Percentiles rank a stretch among this genome's conserved stretches.
Evolutionary conservation across 345 rosid species (phyloP).

Genomic region (Populus ilicifolia): DNA sequence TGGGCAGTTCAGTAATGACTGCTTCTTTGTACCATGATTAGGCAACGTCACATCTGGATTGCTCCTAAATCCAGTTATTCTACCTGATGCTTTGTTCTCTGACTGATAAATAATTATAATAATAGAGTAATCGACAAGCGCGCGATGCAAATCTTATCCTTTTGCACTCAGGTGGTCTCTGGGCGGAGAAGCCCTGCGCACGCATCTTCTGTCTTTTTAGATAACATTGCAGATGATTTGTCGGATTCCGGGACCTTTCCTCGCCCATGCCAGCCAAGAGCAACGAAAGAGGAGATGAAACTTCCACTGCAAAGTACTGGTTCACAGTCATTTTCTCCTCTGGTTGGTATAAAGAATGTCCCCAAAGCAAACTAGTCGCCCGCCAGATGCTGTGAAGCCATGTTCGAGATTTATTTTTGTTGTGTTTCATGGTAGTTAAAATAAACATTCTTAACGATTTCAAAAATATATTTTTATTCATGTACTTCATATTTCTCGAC

Average conservation of each 20-base stretch:
- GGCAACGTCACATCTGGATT: neutral
- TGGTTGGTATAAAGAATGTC: neutral
- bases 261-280: neutral
- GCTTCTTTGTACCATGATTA: neutral
- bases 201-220: too few relatives aligned
- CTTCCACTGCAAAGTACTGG: neutral
- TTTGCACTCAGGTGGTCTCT: neutral
- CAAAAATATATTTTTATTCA: too few relatives aligned
- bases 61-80: neutral
- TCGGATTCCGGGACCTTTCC: neutral
- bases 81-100: neutral
- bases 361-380: neutral
- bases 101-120: too few relatives aligned
- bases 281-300: conserved; percentile 9
- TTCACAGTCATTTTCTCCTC: neutral
- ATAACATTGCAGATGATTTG: too few relatives aligned
- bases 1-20: neutral
- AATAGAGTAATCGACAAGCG: neutral
- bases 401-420: too few relatives aligned
- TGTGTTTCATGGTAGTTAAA: too few relatives aligned
- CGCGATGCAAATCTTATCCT: neutral
- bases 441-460: too few relatives aligned
- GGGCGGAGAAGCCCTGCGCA: neutral
- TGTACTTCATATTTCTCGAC: too few relatives aligned
- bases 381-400: too few relatives aligned